phyloP scores from a whole-genome alignment of 257 asterid species.

The Thymus quinquecostatus region DNA sequence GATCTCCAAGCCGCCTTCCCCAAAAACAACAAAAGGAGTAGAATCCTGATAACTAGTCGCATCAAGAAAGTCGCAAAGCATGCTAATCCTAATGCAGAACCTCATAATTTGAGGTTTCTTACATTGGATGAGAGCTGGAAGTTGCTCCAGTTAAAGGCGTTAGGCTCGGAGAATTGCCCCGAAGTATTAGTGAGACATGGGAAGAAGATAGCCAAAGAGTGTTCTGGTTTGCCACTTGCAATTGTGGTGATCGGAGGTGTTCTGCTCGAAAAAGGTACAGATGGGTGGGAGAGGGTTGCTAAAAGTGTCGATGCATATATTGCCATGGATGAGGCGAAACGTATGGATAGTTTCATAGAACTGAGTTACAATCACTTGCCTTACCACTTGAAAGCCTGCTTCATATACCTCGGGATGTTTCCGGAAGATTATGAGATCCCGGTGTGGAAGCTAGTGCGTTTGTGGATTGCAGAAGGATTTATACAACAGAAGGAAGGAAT shows the following conservation, averaged over 20 bases:
- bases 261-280: slow-evolving; percentile 45
- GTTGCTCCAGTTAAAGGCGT: slow-evolving; percentile 47
- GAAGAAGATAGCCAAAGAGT: slow-evolving; percentile 43
- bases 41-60: slow-evolving; percentile 55
- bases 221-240: slow-evolving; percentile 58
- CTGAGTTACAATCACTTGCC: slow-evolving; percentile 57
- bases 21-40: slow-evolving; percentile 44
- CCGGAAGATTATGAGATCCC: slow-evolving; percentile 54
- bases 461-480: slow-evolving; percentile 73
- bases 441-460: slow-evolving; percentile 40
- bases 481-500: slow-evolving; percentile 45
- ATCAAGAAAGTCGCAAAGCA: slow-evolving; percentile 40
- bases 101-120: slow-evolving; percentile 44
- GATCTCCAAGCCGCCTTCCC: slow-evolving; percentile 54
- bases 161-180: slow-evolving; percentile 51
- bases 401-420: slow-evolving; percentile 61
- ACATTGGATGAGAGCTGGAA: slow-evolving; percentile 51
- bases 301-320: slow-evolving; percentile 46
- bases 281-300: slow-evolving; percentile 51
- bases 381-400: slow-evolving; percentile 56
- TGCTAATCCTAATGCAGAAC: slow-evolving; percentile 43
- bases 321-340: slow-evolving; percentile 39
- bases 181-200: slow-evolving; percentile 40
- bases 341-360: slow-evolving; percentile 44
- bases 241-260: slow-evolving; percentile 62